These are phyloP conservation scores for Akanthomyces muscarius DNA, from an alignment of 2,329 filamentous ascomycete genomes.

Conservation along the genomic window DNA sequence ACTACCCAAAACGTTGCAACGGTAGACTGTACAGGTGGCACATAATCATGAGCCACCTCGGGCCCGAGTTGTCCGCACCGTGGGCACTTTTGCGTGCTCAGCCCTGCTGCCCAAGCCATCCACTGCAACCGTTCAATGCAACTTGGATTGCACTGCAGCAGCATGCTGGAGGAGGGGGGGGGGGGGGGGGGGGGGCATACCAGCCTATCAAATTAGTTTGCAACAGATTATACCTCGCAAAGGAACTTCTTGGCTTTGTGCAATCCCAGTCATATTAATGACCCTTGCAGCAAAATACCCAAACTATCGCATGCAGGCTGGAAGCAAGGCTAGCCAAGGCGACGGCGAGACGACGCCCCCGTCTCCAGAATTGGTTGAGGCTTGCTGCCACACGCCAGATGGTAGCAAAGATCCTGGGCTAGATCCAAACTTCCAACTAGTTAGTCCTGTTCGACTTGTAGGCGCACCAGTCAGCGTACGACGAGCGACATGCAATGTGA, in stretches of 20 bases:
- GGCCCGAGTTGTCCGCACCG: neutral
- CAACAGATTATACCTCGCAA: too few relatives aligned
- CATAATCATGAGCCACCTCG: neutral
- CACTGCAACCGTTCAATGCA: neutral
- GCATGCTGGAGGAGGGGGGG: too few relatives aligned
- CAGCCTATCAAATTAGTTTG: neutral
- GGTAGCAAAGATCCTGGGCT: neutral
- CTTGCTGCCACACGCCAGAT: neutral
- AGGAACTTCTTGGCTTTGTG: too few relatives aligned
- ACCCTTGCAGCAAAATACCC: too few relatives aligned
- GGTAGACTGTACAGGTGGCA: too few relatives aligned
- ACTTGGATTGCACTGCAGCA: neutral
- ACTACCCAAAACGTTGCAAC: too few relatives aligned
- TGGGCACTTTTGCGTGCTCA: neutral
- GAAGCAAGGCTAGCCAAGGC: neutral
- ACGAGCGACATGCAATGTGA: neutral
- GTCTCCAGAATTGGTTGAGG: neutral
- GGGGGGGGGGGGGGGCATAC: too few relatives aligned
- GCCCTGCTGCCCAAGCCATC: neutral
- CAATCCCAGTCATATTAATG: too few relatives aligned
- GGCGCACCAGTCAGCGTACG: slow-evolving; percentile 1
- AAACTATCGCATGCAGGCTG: too few relatives aligned
- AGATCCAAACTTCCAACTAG: neutral
- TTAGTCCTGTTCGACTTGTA: neutral
- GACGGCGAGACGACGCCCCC: neutral